Conservation (phyloP, 2,329 filamentous ascomycete species). For the Juglanconis oblonga region DNA sequence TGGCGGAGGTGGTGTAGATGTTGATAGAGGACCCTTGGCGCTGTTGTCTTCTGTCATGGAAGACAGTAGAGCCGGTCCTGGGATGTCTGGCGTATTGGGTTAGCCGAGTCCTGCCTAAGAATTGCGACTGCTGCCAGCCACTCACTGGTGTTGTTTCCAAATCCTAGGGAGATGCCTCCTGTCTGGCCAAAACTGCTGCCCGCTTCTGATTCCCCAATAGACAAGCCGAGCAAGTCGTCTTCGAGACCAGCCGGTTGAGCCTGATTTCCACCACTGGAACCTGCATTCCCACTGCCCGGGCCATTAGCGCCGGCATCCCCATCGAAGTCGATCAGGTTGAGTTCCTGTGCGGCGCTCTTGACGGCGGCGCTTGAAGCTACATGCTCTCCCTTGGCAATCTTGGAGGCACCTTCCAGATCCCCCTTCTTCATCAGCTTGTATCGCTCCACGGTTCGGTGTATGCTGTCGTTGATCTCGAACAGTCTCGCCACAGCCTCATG, state of each 20-base stretch:
- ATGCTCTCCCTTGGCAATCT: conserved; percentile 75
- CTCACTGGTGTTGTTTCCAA: conserved; percentile 67
- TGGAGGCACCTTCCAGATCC: conserved; percentile 78
- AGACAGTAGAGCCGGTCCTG: conserved; percentile 62
- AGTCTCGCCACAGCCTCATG: conserved; percentile 93
- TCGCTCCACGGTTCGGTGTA: conserved; percentile 91
- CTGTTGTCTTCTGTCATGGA: conserved; percentile 61
- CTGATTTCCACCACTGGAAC: conserved; percentile 39
- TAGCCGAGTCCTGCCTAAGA: conserved; percentile 20
- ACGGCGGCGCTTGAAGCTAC: conserved; percentile 40
- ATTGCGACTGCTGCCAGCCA: conserved; percentile 22
- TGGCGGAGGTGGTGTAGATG: conserved; percentile 37
- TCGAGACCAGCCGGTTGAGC: conserved; percentile 63
- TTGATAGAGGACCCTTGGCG: conserved; percentile 43
- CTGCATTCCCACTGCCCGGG: conserved; percentile 27
- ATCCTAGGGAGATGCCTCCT: conserved; percentile 81
- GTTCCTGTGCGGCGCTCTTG: conserved; percentile 65
- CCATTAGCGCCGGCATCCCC: conserved; percentile 56
- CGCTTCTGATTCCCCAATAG: conserved; percentile 61
- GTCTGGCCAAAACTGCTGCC: conserved; percentile 61
- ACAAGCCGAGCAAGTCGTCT: conserved; percentile 86
- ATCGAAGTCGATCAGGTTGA: conserved; percentile 93
- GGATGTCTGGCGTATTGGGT: conserved; percentile 48
- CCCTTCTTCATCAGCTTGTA: conserved; percentile 97
- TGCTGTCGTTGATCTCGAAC: conserved; percentile 97